phyloP scores from a whole-genome alignment of 192 early-diverging fungal genomes.

The Coemansia sp. region DNA sequence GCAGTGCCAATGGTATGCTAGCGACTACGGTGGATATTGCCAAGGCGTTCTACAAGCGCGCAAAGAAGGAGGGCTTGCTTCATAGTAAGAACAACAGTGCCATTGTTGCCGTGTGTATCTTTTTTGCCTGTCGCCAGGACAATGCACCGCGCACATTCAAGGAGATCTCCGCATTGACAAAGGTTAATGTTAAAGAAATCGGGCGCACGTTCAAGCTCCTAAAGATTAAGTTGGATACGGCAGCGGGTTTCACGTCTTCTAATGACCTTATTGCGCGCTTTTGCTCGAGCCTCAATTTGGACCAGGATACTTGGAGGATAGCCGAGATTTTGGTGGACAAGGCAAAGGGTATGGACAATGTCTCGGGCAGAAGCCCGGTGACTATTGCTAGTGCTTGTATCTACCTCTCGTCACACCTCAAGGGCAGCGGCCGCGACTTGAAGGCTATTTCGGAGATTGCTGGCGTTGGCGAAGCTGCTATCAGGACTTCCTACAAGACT shows the following conservation, averaged over 20 bases:
- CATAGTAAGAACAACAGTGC: constrained; percentile 80
- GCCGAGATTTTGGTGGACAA: constrained; percentile 67
- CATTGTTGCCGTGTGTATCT: constrained; percentile 91
- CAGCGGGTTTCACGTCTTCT: constrained; percentile 64
- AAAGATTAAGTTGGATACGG: constrained; percentile 56
- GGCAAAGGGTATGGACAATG: constrained; percentile 74
- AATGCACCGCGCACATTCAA: constrained; percentile 85
- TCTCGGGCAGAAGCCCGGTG: constrained; percentile 88
- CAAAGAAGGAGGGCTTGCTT: constrained; percentile 80
- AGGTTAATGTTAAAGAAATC: constrained; percentile 92
- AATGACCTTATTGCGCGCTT: constrained; percentile 80
- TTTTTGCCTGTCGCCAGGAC: constrained; percentile 86
- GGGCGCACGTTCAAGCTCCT: constrained; percentile 67
- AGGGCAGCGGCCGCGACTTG: constrained; percentile 62
- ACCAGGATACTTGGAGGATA: constrained; percentile 65
- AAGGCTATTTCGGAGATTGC: constrained; percentile 79
- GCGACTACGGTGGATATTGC: constrained; percentile 81
- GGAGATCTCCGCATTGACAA: constrained; percentile 87
- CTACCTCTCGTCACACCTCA: constrained; percentile 79
- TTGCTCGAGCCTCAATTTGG: constrained; percentile 73
- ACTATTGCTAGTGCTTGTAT: constrained; percentile 92
- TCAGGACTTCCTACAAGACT: constrained; percentile 80
- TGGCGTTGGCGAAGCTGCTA: constrained; percentile 90
- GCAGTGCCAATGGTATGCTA: constrained; percentile 77
- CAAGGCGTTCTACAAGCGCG: constrained; percentile 88